phyloP scores from a whole-genome alignment of 2,329 filamentous ascomycete species.

The Annulohypoxylon truncatum region DNA sequence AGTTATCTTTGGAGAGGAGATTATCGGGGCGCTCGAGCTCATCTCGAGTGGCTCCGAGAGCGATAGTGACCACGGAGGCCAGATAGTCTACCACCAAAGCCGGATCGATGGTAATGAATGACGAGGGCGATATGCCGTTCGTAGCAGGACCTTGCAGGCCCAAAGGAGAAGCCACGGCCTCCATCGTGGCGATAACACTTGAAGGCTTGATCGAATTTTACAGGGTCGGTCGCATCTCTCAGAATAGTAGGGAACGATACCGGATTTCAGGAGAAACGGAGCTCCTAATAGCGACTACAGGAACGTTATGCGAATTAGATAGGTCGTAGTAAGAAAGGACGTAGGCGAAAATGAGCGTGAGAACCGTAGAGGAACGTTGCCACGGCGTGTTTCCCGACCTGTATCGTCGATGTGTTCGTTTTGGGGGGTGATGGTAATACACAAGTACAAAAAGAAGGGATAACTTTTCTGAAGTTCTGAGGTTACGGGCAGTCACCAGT shows the following conservation, averaged over 20 bases:
- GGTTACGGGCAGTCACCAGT: conserved; percentile 20
- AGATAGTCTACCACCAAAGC: conserved; percentile 77
- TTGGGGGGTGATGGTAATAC: conserved; percentile 15
- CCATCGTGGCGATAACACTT: conserved; percentile 57
- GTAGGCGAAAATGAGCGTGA: conserved; percentile 41
- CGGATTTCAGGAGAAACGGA: conserved; percentile 32
- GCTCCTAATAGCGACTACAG: conserved; percentile 26
- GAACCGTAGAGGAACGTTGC: conserved; percentile 25
- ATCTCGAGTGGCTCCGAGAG: conserved; percentile 77
- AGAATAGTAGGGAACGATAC: conserved; percentile 37
- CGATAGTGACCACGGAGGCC: conserved; percentile 75
- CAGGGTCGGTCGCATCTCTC: conserved; percentile 42
- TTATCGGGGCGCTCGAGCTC: conserved; percentile 87
- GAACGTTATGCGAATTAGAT: conserved; percentile 34
- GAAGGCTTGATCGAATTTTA: conserved; percentile 35
- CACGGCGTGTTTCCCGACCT: conserved; percentile 16
- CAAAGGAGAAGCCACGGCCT: conserved; percentile 61
- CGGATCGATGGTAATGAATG: conserved; percentile 73
- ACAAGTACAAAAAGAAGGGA: conserved; percentile 30
- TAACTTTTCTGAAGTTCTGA: conserved; percentile 23
- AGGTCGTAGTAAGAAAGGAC: conserved; percentile 30
- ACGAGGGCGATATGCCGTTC: conserved; percentile 59
- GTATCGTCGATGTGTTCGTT: conserved; percentile 29
- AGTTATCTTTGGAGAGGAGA: conserved; percentile 78
- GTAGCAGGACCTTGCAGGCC: conserved; percentile 55